A percentile compares a stretch with the other conserved stretches of the same genome.
These are phyloP conservation scores for Globisporangium viniferum DNA, from an alignment of 352 stramenopile genomes.

Conservation along the genomic window DNA sequence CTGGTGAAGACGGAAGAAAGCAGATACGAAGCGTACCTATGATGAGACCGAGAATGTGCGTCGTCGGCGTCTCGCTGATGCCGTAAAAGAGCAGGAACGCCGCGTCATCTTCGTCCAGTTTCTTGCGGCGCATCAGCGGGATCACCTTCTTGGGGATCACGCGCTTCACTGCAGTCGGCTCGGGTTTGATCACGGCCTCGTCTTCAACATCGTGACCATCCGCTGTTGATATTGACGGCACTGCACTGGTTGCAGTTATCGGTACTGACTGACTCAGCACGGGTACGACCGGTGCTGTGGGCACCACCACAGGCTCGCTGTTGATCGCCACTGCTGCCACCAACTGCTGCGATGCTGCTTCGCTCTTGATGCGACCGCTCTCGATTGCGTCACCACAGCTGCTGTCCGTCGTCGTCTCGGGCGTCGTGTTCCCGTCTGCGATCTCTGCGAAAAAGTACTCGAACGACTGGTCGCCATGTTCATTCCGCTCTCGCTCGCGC, in stretches of 20 bases:
- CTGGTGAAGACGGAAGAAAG: neutral
- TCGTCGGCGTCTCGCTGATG: conserved; percentile 40
- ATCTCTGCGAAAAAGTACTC: neutral
- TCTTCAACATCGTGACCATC: neutral
- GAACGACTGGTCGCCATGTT: neutral
- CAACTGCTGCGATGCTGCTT: neutral
- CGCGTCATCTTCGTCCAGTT: conserved; percentile 60
- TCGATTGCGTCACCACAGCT: conserved; percentile 11
- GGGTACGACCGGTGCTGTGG: neutral
- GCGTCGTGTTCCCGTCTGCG: conserved; percentile 12
- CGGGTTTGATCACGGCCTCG: neutral
- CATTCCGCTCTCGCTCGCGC: neutral
- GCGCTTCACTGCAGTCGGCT: neutral
- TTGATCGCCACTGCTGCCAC: neutral
- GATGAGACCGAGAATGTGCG: conserved; percentile 47
- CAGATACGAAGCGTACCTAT: conserved; percentile 33
- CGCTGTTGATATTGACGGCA: neutral
- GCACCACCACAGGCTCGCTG: neutral
- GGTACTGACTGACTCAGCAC: neutral
- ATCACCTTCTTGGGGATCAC: conserved; percentile 10
- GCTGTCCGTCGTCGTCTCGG: conserved; percentile 10
- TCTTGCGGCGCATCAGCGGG: conserved; percentile 19
- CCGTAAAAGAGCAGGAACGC: conserved; percentile 72
- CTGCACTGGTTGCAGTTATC: neutral
- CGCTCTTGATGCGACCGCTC: conserved; percentile 9